Percentiles rank a stretch among this genome's conserved stretches.
These are phyloP conservation scores for Globisporangium irregulare DNA, from an alignment of 352 stramenopile species.

Conservation along the genomic window DNA sequence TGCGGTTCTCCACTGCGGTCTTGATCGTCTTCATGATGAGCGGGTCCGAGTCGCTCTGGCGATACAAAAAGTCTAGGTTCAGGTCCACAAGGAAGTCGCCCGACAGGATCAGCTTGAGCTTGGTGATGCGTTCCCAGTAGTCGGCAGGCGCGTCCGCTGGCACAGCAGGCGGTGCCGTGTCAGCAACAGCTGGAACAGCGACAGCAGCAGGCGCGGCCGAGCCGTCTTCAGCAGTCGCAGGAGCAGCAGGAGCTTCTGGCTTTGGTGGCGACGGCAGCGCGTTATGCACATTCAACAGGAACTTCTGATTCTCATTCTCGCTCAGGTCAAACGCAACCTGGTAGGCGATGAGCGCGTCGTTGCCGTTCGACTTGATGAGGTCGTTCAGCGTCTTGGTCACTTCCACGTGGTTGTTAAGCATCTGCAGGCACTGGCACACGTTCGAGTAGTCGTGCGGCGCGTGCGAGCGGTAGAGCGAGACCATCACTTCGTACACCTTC, in stretches of 20 bases:
- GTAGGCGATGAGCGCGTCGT: conserved; percentile 91
- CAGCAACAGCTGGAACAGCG: conserved; percentile 26
- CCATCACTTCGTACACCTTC: conserved; percentile 93
- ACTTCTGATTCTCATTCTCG: conserved; percentile 98
- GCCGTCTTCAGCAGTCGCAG: conserved; percentile 28
- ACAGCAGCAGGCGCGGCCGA: conserved; percentile 8
- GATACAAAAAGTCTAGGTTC: conserved; percentile 92
- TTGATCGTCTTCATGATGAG: conserved; percentile 95
- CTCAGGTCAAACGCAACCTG: conserved; percentile 98
- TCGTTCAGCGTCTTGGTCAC: conserved; percentile 87
- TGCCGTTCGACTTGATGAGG: conserved; percentile 70
- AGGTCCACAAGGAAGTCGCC: conserved; percentile 92
- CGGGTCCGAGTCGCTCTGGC: conserved; percentile 87
- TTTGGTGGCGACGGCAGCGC: conserved; percentile 68
- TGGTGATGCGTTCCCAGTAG: conserved; percentile 82
- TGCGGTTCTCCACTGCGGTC: conserved; percentile 91
- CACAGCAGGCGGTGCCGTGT: conserved; percentile 29
- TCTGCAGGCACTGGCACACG: conserved; percentile 87
- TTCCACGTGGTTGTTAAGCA: conserved; percentile 81
- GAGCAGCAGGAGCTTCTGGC: conserved; percentile 24
- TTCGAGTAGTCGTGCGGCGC: conserved; percentile 67
- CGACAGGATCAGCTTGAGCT: conserved; percentile 85
- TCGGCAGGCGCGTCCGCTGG: conserved; percentile 52
- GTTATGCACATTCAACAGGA: conserved; percentile 91
- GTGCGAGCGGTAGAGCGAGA: conserved; percentile 72